A percentile compares a stretch with the other conserved stretches of the same genome.
Evolutionary conservation across 495 filamentous ascomycete species (phyloP).

Genomic region (Penicillium paxilli): DNA sequence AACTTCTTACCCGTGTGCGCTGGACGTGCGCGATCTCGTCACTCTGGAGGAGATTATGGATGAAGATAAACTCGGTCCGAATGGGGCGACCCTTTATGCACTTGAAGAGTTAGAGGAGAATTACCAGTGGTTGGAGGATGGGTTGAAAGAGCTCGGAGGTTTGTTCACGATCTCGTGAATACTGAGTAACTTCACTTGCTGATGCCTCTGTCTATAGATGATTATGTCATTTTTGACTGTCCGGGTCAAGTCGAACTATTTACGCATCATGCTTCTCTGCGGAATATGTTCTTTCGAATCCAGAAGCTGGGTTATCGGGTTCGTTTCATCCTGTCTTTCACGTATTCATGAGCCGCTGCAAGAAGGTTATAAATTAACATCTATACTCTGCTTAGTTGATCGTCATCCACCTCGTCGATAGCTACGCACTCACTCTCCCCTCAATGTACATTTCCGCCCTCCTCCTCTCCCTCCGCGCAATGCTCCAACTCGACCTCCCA

Average conservation of each 20-base stretch:
- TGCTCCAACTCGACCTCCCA: slow-evolving; percentile 96
- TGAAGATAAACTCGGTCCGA: slow-evolving; percentile 88
- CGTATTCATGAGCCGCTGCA: too few relatives aligned
- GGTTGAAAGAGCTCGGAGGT: slow-evolving; percentile 70
- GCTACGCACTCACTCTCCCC: slow-evolving; percentile 84
- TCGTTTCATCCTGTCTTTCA: slow-evolving; percentile 25
- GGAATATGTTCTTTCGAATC: slow-evolving; percentile 85
- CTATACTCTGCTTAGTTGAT: slow-evolving; percentile 62
- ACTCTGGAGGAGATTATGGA: slow-evolving; percentile 93
- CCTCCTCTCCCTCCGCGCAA: slow-evolving; percentile 87
- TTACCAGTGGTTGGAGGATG: slow-evolving; percentile 82
- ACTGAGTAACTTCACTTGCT: neutral
- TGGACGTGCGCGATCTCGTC: slow-evolving; percentile 87
- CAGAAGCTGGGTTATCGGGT: slow-evolving; percentile 94
- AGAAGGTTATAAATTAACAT: slow-evolving; percentile 15
- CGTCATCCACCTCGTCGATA: slow-evolving; percentile 86
- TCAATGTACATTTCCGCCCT: slow-evolving; percentile 93
- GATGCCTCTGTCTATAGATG: slow-evolving; percentile 51
- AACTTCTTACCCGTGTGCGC: slow-evolving; percentile 65
- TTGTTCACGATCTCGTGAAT: slow-evolving; percentile 14
- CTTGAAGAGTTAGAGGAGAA: slow-evolving; percentile 94
- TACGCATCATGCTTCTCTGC: slow-evolving; percentile 85
- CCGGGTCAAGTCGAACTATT: slow-evolving; percentile 97
- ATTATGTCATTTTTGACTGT: slow-evolving; percentile 95
- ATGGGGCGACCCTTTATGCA: slow-evolving; percentile 89